Evolutionary conservation across 345 rosid species (phyloP).

Genomic region (Brassica nigra): DNA sequence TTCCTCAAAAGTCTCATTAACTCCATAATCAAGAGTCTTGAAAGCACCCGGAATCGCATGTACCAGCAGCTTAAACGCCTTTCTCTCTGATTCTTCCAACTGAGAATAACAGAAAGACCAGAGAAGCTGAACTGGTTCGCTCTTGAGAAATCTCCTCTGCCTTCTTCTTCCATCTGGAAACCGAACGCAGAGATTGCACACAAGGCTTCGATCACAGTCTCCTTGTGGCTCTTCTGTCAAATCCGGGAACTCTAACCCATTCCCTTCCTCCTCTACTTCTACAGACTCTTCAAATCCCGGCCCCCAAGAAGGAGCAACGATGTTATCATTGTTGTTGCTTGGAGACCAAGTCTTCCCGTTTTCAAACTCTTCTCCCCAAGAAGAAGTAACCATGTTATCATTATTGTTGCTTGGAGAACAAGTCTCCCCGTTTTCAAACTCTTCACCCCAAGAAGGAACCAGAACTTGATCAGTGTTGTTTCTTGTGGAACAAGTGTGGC

Average conservation of each 20-base stretch:
- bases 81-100: conserved; percentile 51
- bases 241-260: conserved; percentile 46
- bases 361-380: conserved; percentile 26
- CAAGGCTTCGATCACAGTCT: conserved; percentile 49
- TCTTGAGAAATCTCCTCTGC: conserved; percentile 68
- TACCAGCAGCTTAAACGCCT: conserved; percentile 60
- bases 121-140: conserved; percentile 72
- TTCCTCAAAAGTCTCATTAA: conserved; percentile 55
- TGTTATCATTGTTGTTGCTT: background rate
- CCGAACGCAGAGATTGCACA: conserved; percentile 81
- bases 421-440: conserved; percentile 1
- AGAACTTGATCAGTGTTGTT: background rate
- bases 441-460: conserved; percentile 20
- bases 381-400: background rate
- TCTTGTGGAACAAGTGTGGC: background rate
- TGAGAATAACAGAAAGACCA: conserved; percentile 78
- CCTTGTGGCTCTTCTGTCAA: conserved; percentile 76
- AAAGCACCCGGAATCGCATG: conserved; percentile 79
- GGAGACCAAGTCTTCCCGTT: background rate
- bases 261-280: background rate
- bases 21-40: conserved; percentile 57
- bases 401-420: background rate
- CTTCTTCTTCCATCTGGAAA: conserved; percentile 84
- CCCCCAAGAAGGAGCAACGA: background rate
- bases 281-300: background rate